Evolutionary conservation across 2,329 filamentous ascomycete genomes (phyloP).

Genomic region (Monosporascus sp.): DNA sequence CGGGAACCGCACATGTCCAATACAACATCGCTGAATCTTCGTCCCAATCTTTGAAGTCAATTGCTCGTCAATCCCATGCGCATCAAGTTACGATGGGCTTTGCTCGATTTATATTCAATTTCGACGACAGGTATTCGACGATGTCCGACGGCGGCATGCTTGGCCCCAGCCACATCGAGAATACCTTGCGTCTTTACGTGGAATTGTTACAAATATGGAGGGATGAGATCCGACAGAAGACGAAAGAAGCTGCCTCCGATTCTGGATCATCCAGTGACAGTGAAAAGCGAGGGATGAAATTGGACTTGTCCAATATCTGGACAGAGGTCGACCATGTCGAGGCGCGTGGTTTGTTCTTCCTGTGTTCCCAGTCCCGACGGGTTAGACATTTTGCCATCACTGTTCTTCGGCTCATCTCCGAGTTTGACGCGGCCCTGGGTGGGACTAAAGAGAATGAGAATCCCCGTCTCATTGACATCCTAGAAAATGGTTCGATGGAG

Average conservation of each 20-base stretch:
- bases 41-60: conserved; percentile 87
- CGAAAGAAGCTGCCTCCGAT: conserved; percentile 64
- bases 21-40: conserved; percentile 88
- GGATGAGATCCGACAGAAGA: conserved; percentile 87
- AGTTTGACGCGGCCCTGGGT: conserved; percentile 84
- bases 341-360: conserved; percentile 92
- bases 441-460: conserved; percentile 55
- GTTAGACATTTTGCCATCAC: conserved; percentile 89
- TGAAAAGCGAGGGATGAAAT: conserved; percentile 69
- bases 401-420: conserved; percentile 83
- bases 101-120: conserved; percentile 96
- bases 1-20: conserved; percentile 92
- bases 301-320: conserved; percentile 83
- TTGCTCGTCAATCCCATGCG: conserved; percentile 86
- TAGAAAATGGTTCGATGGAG: conserved; percentile 82
- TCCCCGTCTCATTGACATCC: conserved; percentile 76
- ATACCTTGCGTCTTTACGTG: conserved; percentile 85
- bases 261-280: conserved; percentile 54
- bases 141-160: conserved; percentile 98
- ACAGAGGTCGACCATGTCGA: conserved; percentile 96
- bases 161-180: conserved; percentile 89
- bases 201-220: conserved; percentile 96
- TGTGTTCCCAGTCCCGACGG: conserved; percentile 89
- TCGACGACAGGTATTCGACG: conserved; percentile 93
- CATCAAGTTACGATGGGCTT: conserved; percentile 97